Percentiles rank a stretch among this genome's conserved stretches.
These are phyloP conservation scores for Blastobotrys capitulatus DNA, from an alignment of 1,139 yeast genomes.

Conservation along the genomic window DNA sequence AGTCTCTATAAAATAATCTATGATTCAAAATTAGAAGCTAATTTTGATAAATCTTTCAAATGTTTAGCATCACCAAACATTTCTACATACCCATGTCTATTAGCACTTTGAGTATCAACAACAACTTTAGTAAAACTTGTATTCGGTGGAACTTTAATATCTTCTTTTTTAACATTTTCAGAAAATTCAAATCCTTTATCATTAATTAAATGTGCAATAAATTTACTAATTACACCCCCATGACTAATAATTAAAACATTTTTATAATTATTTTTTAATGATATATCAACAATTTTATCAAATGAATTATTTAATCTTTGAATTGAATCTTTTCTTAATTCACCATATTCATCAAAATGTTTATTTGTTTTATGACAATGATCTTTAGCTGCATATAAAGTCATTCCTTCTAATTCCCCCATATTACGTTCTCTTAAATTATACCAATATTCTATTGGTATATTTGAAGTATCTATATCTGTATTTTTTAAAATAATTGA, in stretches of 20 bases:
- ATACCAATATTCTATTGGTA: slow-evolving; percentile 26
- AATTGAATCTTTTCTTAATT: slow-evolving; percentile 43
- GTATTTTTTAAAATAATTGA: neutral
- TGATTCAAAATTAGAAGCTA: neutral
- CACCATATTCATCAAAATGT: slow-evolving; percentile 50
- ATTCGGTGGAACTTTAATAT: slow-evolving; percentile 61
- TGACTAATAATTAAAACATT: slow-evolving; percentile 70
- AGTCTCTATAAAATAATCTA: neutral
- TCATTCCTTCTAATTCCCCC: slow-evolving; percentile 81
- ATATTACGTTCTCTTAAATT: slow-evolving; percentile 68
- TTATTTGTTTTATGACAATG: slow-evolving; percentile 47
- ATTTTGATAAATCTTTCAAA: slow-evolving; percentile 8
- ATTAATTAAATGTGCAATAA: slow-evolving; percentile 41
- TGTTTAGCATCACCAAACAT: slow-evolving; percentile 25
- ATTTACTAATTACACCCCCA: slow-evolving; percentile 76
- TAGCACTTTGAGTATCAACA: slow-evolving; percentile 14
- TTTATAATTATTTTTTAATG: slow-evolving; percentile 33
- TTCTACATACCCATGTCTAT: slow-evolving; percentile 18
- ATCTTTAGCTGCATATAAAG: slow-evolving; percentile 55
- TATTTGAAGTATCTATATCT: neutral
- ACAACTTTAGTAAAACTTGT: slow-evolving; percentile 68
- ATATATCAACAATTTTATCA: slow-evolving; percentile 39
- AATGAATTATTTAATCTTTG: slow-evolving; percentile 49
- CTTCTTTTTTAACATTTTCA: slow-evolving; percentile 36
- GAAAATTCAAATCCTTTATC: slow-evolving; percentile 38